Evolutionary conservation across 2,329 filamentous ascomycete species (phyloP), one percentile per base, ranked within the genome.

Genomic region (Calonectria fujianensis): DNA sequence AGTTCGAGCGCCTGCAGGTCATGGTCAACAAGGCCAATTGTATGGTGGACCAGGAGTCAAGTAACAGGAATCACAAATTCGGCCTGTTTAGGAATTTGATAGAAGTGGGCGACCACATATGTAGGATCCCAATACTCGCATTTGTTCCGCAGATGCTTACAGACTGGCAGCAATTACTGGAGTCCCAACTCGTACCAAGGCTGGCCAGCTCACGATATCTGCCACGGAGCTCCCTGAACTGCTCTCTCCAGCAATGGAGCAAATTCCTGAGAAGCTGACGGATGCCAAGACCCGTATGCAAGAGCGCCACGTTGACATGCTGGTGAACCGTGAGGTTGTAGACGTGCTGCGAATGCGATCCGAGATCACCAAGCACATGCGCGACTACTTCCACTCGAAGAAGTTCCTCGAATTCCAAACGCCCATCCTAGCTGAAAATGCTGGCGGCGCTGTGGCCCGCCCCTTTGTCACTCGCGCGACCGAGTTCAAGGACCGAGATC

Each of bases 341-440:
- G 92, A 97, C 81, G 91, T 93, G 1, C 87, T 98, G 66, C 90
- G 93, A 39, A 88, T 97, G 31, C 93, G 96, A 45, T 93, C 95
- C 0, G 87, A 92, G 48, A 91, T 98, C 74, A 93, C 95, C 76
- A 92, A 93, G 73, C 91, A 91, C 77, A 89, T 98, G 77, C 92
- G 95, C 45, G 89, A 91, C 67, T 95, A 94, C 83, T 91, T 98
- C 70, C 88, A 95, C 74, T 88, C 91, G 11, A 89, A 91, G 59
- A 90, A 90, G 8, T 98, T 98, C 82, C 87, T 96, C 69, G 96
- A 98, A 85, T 96, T 98, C 61, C 94, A 94, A 79, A 99, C 97
- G 0, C 97, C 97, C 0, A 95, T 98, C 72, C 89, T 99, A 68
- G 93, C 94, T 10, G 92, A 93, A 61, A 91, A 93, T 65, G 96